Evolutionary conservation across 208 protist genomes (phyloP).

Genomic region (Angomonas deanei): DNA sequence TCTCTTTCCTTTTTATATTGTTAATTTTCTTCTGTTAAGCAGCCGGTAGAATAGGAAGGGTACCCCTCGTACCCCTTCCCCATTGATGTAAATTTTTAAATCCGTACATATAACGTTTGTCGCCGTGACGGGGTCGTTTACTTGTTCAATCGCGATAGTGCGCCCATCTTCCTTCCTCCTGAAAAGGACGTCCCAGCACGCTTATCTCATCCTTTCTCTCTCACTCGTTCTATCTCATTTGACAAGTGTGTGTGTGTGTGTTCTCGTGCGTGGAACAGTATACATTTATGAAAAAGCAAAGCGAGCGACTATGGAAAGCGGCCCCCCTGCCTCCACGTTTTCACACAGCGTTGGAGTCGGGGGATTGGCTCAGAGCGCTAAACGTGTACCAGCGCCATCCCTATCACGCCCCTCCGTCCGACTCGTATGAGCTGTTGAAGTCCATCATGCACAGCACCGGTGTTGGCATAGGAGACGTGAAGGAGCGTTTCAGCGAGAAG

Average conservation of each 20-base stretch:
- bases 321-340: slow-evolving; percentile 76
- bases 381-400: slow-evolving; percentile 80
- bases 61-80: too few relatives aligned
- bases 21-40: slow-evolving; percentile 14
- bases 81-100: too few relatives aligned
- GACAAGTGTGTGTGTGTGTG: too few relatives aligned
- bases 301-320: slow-evolving; percentile 73
- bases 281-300: background rate
- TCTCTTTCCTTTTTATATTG: slow-evolving; percentile 7
- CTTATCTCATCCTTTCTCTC: background rate
- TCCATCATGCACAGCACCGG: slow-evolving; percentile 80
- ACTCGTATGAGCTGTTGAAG: slow-evolving; percentile 83
- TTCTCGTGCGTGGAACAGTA: too few relatives aligned
- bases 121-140: too few relatives aligned
- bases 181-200: too few relatives aligned
- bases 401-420: slow-evolving; percentile 81
- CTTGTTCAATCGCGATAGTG: too few relatives aligned
- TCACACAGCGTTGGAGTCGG: slow-evolving; percentile 66
- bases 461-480: slow-evolving; percentile 76
- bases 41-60: too few relatives aligned
- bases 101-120: too few relatives aligned
- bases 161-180: too few relatives aligned
- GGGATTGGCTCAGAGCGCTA: slow-evolving; percentile 77
- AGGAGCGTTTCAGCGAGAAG: slow-evolving; percentile 85
- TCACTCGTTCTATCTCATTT: slow-evolving; percentile 5